Conservation (phyloP, 768 basidiomycete species). For the Hericium coralloides region DNA sequence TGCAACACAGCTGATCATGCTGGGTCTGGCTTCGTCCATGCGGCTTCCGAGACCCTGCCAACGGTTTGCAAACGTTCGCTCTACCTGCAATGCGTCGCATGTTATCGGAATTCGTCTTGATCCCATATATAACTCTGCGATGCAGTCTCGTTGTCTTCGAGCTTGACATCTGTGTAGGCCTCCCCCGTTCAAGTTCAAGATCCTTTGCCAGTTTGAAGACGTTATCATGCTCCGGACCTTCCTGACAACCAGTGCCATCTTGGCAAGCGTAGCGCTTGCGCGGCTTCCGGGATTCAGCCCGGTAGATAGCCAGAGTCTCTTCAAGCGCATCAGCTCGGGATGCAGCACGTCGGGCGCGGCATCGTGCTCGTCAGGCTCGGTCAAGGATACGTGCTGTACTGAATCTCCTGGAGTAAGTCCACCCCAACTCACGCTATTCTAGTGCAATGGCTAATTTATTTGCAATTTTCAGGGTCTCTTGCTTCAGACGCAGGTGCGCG, state of each 20-base stretch:
- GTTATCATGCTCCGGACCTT: too few relatives aligned
- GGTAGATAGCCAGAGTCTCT: slow-evolving; percentile 19
- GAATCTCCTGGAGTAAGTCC: slow-evolving; percentile 52
- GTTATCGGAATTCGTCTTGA: too few relatives aligned
- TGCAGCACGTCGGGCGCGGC: slow-evolving; percentile 39
- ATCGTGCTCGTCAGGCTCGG: slow-evolving; percentile 47
- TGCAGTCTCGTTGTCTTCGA: too few relatives aligned
- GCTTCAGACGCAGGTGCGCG: slow-evolving; percentile 42
- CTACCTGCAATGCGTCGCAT: too few relatives aligned
- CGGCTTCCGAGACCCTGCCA: too few relatives aligned
- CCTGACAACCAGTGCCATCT: background rate
- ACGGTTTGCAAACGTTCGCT: too few relatives aligned
- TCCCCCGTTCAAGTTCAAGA: too few relatives aligned
- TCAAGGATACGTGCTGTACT: slow-evolving; percentile 47
- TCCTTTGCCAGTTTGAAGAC: too few relatives aligned
- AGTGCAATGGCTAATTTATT: background rate
- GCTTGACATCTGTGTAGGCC: too few relatives aligned
- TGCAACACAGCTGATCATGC: too few relatives aligned
- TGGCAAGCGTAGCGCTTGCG: background rate
- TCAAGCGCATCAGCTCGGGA: slow-evolving; percentile 35
- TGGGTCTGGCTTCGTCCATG: too few relatives aligned
- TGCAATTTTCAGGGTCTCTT: slow-evolving; percentile 40
- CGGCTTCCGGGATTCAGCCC: slow-evolving; percentile 2
- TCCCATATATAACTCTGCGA: too few relatives aligned
- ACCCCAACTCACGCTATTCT: background rate